Evolutionary conservation across 257 asterid species (phyloP), one percentile per base, ranked within the genome.

Genomic region (Scutellaria minor): DNA sequence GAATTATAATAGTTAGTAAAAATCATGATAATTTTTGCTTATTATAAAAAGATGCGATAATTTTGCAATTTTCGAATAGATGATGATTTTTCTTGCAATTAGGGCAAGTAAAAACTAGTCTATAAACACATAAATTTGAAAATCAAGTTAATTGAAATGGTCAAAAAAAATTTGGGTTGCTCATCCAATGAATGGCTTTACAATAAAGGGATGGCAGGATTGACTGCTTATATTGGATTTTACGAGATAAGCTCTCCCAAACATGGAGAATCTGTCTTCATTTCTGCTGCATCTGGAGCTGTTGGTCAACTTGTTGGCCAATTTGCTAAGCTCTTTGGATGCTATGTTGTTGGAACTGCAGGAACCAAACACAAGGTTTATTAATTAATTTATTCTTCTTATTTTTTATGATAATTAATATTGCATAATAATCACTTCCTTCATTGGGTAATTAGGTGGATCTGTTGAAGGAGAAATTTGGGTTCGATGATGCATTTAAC

Each of bases 401-500:
- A 11, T 18, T 6, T 13, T 7, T 13, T 2, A 2, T 27, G 58
- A 22, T 14, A 47, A 47, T 53, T 3, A 6, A 18, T 5, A 6
- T 27, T 20, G 15, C 24, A 8, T 22, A 10, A 3, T 7, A 37
- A 9, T 39, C 14, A n/a, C 12, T 57, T 39, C 5, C 22, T 35
- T 24, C 27, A 11, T 66, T 44, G 20, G 31, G 31, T 41, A 5
- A 57, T 57, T 57, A 83, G 85, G 81, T 83, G 66, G 83, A 81
- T n/a, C 72, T 83, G 0, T 78, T 83, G 85, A 83, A 83, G 82
- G 81, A 41, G 55, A 76, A 76, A 27, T 76, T 81, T 31, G 85
- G 88, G 5, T 83, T 83, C 2, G 82, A 83, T 73, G 84, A 81
- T 72, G 88, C 88, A 68, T 81, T 83, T 50, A 81, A 81, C 74